Base-by-base conservation (phyloP, 805 yeast species). In the Wickerhamomyces queroliae region DNA sequence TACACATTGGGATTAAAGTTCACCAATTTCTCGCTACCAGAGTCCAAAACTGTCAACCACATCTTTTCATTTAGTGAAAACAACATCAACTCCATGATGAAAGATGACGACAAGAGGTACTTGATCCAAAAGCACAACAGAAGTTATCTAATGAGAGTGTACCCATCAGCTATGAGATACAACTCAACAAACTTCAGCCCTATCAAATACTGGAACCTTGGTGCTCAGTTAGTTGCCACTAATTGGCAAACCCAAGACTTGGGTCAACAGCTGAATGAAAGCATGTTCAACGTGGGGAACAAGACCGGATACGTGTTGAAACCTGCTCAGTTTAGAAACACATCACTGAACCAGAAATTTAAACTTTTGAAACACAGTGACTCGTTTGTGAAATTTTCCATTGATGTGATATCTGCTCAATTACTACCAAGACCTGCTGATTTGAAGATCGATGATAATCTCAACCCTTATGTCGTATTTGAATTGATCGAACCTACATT, bases 241-340 rank as follows among this genome's bases (percentile, higher is more conserved):
- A 93, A 91, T 56, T 91, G 97, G 97, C 99, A 91, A 60, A 82
- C 93, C 0, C 82, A 77, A 56, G 99, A 93, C 55, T 42, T 78
- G 15, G 96, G 97, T 0, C 91, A 90, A 55, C 96, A 89, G 55
- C 53, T 93, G 10, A 90, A 89, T 57, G 84, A 84, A 45, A 86
- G 96, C 4, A 64, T 89, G 73, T 88, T 91, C 59, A 76, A 76
- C 37, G 59, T 72, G 13, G 73, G 76, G 0, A 66, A 70, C 12
- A 72, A 67, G 33, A 64, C 72, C 0, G 99, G 99, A 0, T 93
- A 87, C 55, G 78, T 83, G 7, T 62, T 86, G 35, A 93, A 93
- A 53, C 96, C 97, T 0, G 46, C 44, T 3, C 56, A 56, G 25
- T 54, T 82, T 11, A 52, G 45, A 49, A 57, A 37, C 38, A 40